These are phyloP conservation scores for Gastrolobium bilobum DNA, from an alignment of 306 rosid genomes.

Conservation along the genomic window DNA sequence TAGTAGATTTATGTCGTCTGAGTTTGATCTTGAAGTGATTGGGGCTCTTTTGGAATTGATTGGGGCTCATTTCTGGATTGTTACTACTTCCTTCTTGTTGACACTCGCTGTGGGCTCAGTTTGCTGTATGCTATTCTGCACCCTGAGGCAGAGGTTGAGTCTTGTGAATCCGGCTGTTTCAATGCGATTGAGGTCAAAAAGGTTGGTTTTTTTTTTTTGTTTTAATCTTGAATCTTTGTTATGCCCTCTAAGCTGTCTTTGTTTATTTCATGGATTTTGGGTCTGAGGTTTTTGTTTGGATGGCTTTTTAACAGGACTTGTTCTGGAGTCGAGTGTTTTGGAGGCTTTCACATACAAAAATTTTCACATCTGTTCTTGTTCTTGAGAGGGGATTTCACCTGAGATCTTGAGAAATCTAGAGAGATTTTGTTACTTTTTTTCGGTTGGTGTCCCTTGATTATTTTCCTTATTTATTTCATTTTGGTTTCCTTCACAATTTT, in stretches of 20 bases:
- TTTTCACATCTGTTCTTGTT: slow-evolving; percentile 68
- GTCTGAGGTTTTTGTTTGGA: not conserved
- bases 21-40: slow-evolving; percentile 64
- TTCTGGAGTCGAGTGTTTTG: slow-evolving; percentile 72
- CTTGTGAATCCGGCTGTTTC: slow-evolving; percentile 58
- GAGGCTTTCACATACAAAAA: slow-evolving; percentile 70
- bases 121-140: slow-evolving; percentile 58
- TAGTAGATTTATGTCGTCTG: slow-evolving; percentile 87
- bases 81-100: slow-evolving; percentile 8
- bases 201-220: slow-evolving; percentile 46
- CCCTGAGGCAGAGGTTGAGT: slow-evolving; percentile 53
- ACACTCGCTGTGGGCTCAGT: not conserved
- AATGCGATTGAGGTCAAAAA: slow-evolving; percentile 89
- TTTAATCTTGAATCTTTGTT: not conserved
- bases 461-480: not conserved
- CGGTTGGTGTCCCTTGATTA: not conserved
- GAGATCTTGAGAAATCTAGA: slow-evolving; percentile 25
- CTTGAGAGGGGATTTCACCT: slow-evolving; percentile 72
- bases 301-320: slow-evolving; percentile 67
- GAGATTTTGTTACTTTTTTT: slow-evolving; percentile 19
- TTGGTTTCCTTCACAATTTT: slow-evolving; percentile 1
- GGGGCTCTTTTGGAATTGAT: slow-evolving; percentile 66
- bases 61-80: slow-evolving; percentile 58
- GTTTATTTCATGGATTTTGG: not conserved
- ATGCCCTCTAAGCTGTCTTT: not conserved